These are phyloP conservation scores for Collybiopsis luxurians DNA, from an alignment of 768 basidiomycete species.

Conservation along the genomic window DNA sequence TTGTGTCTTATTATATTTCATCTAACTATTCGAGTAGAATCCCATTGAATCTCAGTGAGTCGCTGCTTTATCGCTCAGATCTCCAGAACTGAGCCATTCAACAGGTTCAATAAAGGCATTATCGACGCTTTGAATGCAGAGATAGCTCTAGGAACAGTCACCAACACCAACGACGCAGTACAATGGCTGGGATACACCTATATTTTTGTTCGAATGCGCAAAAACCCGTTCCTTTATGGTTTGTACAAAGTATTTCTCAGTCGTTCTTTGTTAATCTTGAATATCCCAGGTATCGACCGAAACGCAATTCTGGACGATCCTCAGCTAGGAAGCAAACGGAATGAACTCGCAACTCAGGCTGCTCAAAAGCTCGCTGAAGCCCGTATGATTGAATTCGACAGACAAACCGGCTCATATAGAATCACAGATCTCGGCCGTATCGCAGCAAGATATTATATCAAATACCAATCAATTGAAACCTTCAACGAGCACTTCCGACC, in stretches of 20 bases:
- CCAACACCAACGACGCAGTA: conserved; percentile 81
- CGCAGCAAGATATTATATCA: conserved; percentile 95
- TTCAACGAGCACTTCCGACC: conserved; percentile 79
- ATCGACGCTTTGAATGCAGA: conserved; percentile 94
- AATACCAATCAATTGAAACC: conserved; percentile 78
- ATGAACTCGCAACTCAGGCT: conserved; percentile 62
- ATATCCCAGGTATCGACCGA: conserved; percentile 61
- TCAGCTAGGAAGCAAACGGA: conserved; percentile 65
- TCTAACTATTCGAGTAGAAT: conserved; percentile 45
- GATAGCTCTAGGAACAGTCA: conserved; percentile 90
- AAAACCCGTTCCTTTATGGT: conserved; percentile 89
- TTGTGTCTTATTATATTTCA: not conserved
- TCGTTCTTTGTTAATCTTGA: conserved; percentile 8
- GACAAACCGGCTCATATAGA: conserved; percentile 51
- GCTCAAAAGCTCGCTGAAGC: conserved; percentile 64
- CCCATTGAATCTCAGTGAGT: conserved; percentile 94
- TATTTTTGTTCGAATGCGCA: conserved; percentile 90
- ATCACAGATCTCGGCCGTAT: conserved; percentile 94
- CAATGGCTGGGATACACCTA: conserved; percentile 98
- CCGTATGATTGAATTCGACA: conserved; percentile 82
- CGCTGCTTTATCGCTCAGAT: not conserved
- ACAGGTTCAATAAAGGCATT: conserved; percentile 78
- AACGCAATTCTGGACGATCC: conserved; percentile 71
- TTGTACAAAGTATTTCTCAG: conserved; percentile 13
- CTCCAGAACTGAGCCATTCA: conserved; percentile 9